Evolutionary conservation across 148 eudicot species (phyloP).

Genomic region (Amaranthus hypochondriacus): DNA sequence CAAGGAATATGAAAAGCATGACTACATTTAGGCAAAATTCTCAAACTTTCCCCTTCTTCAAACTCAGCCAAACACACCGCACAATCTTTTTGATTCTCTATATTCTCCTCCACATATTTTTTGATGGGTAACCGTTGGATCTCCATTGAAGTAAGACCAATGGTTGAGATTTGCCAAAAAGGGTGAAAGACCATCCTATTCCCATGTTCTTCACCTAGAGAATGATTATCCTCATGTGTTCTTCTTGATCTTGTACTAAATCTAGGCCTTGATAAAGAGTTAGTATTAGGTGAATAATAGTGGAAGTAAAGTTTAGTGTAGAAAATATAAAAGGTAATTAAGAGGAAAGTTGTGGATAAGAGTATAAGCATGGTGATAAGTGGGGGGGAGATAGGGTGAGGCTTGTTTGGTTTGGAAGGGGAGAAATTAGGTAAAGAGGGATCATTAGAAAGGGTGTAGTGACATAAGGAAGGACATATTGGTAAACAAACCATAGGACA

Average conservation of each 20-base stretch:
- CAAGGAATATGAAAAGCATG: conserved; percentile 77
- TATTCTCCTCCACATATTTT: conserved; percentile 41
- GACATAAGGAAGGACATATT: conserved; percentile 21
- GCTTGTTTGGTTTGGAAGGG: conserved; percentile 18
- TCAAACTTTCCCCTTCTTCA: conserved; percentile 45
- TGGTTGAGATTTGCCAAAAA: conserved; percentile 58
- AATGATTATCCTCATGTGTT: conserved; percentile 9
- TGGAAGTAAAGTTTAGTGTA: conserved; percentile 31
- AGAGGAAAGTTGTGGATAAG: conserved; percentile 31
- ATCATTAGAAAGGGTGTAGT: background rate
- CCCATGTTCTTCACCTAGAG: conserved; percentile 37
- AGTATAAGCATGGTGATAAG: conserved; percentile 33
- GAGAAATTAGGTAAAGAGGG: background rate
- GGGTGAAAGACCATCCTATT: conserved; percentile 47
- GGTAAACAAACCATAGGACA: conserved; percentile 27
- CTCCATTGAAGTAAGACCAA: conserved; percentile 49
- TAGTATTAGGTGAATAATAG: too few relatives aligned
- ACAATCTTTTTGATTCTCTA: conserved; percentile 47
- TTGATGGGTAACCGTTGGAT: conserved; percentile 41
- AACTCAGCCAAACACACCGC: conserved; percentile 71
- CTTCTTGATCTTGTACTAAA: background rate
- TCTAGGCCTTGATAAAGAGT: conserved; percentile 4
- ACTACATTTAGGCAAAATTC: conserved; percentile 60
- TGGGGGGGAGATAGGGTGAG: conserved; percentile 26
- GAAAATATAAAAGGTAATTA: conserved; percentile 33